Conservation (phyloP, 495 filamentous ascomycete species). For the Podospora bellae-mahoneyi region DNA sequence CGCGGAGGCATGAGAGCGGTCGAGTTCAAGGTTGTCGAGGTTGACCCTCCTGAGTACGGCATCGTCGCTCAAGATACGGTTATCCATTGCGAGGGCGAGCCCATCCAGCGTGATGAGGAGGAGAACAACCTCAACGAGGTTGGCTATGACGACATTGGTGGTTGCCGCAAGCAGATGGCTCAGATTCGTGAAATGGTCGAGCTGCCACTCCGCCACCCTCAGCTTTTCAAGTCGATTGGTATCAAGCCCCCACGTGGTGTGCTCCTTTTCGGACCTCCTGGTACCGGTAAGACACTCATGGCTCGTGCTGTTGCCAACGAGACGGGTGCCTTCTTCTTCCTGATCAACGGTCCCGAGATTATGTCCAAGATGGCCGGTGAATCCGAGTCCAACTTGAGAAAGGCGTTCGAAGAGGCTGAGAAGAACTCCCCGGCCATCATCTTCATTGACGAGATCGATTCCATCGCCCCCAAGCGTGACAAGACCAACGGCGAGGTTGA, state of each 20-base stretch:
- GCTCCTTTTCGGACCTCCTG: conserved; percentile 92
- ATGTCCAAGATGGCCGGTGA: conserved; percentile 99
- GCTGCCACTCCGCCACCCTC: conserved; percentile 90
- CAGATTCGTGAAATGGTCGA: conserved; percentile 98
- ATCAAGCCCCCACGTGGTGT: conserved; percentile 99
- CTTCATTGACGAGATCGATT: conserved; percentile 99
- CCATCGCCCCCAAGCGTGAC: conserved; percentile 97
- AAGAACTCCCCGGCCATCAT: conserved; percentile 99
- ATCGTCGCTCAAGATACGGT: conserved; percentile 98
- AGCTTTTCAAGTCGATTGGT: conserved; percentile 99
- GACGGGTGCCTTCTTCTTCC: conserved; percentile 98
- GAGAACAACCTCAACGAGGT: conserved; percentile 99
- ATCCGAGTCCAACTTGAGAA: conserved; percentile 94
- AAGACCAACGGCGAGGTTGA: conserved; percentile 99
- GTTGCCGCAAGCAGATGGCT: conserved; percentile 99
- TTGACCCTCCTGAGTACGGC: conserved; percentile 95
- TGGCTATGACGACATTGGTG: conserved; percentile 98
- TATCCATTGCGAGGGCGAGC: conserved; percentile 98
- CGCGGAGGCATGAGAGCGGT: conserved; percentile 98
- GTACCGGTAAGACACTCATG: conserved; percentile 99
- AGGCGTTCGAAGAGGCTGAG: conserved; percentile 98
- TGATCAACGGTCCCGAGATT: conserved; percentile 98
- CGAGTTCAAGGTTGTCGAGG: conserved; percentile 98
- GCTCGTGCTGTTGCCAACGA: conserved; percentile 98
- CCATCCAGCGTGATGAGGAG: conserved; percentile 97